phyloP scores from a whole-genome alignment of 345 rosid species.

The Salix caprea region DNA sequence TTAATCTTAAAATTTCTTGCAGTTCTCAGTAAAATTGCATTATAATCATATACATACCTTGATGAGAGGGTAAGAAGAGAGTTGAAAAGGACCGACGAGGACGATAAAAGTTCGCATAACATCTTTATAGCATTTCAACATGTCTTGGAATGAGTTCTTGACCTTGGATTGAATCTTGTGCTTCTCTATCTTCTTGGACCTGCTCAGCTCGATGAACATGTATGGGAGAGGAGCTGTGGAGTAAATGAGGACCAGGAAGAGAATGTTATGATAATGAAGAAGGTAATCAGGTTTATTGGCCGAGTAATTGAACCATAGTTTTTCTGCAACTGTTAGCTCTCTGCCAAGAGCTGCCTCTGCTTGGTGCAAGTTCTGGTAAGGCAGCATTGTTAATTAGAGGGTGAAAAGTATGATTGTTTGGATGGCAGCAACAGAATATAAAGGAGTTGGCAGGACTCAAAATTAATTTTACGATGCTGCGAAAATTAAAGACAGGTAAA shows the following conservation, averaged over 20 bases:
- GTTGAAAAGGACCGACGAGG: slow-evolving; percentile 16
- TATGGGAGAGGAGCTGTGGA: slow-evolving; percentile 16
- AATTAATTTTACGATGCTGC: too few species aligned
- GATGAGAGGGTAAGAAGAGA: slow-evolving; percentile 21
- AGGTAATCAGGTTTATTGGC: slow-evolving; percentile 17
- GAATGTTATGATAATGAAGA: slow-evolving; percentile 23
- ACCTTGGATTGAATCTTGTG: slow-evolving; percentile 24
- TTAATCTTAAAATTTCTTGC: too few species aligned
- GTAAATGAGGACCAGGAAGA: slow-evolving; percentile 20
- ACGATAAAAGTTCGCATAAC: slow-evolving; percentile 13
- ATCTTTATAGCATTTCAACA: slow-evolving; percentile 17
- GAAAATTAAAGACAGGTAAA: too few species aligned
- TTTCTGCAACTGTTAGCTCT: slow-evolving; percentile 13
- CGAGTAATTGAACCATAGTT: slow-evolving; percentile 24
- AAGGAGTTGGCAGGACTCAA: not conserved
- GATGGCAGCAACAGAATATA: not conserved
- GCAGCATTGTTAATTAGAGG: slow-evolving; percentile 6
- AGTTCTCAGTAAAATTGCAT: too few species aligned
- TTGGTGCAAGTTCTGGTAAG: not conserved
- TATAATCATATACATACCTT: slow-evolving; percentile 12
- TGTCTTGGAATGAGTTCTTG: slow-evolving; percentile 7
- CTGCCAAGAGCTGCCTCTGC: slow-evolving; percentile 19
- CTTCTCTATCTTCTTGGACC: not conserved
- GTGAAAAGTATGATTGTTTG: not conserved
- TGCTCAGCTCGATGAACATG: slow-evolving; percentile 9